These are phyloP conservation scores for Chrysanthemum lavandulifolium DNA, from an alignment of 129 eudicot species.

Conservation along the genomic window DNA sequence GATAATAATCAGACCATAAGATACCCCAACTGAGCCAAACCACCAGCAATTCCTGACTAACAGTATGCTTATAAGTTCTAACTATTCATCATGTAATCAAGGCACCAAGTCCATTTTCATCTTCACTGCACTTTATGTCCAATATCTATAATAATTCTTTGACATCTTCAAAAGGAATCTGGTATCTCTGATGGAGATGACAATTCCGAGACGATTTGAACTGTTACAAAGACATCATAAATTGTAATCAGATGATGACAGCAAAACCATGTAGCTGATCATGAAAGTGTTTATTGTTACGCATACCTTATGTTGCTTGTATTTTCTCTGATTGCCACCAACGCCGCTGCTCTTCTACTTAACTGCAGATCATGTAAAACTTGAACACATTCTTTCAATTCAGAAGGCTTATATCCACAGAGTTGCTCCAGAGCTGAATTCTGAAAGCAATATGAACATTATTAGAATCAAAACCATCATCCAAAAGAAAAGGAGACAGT, in stretches of 20 bases:
- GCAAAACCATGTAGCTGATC: not conserved
- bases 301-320: conserved; percentile 64
- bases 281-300: not conserved
- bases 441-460: conserved; percentile 24
- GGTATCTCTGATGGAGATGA: conserved; percentile 49
- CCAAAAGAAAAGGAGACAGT: not conserved
- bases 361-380: conserved; percentile 54
- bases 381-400: conserved; percentile 61
- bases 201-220: conserved; percentile 57
- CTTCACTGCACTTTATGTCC: not conserved
- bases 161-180: conserved; percentile 31
- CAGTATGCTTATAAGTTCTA: not conserved
- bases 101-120: not conserved
- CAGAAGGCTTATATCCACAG: conserved; percentile 54
- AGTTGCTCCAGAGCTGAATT: conserved; percentile 35
- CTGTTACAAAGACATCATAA: conserved; percentile 34
- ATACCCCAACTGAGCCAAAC: not conserved
- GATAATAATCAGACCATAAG: not conserved
- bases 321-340: conserved; percentile 57
- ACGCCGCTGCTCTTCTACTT: conserved; percentile 43
- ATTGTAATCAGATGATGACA: conserved; percentile 10
- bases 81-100: not conserved
- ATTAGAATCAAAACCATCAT: not conserved
- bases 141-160: conserved; percentile 5
- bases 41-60: not conserved